These are phyloP conservation scores for Hippophae gyantsensis DNA, from an alignment of 306 rosid genomes.

Conservation along the genomic window DNA sequence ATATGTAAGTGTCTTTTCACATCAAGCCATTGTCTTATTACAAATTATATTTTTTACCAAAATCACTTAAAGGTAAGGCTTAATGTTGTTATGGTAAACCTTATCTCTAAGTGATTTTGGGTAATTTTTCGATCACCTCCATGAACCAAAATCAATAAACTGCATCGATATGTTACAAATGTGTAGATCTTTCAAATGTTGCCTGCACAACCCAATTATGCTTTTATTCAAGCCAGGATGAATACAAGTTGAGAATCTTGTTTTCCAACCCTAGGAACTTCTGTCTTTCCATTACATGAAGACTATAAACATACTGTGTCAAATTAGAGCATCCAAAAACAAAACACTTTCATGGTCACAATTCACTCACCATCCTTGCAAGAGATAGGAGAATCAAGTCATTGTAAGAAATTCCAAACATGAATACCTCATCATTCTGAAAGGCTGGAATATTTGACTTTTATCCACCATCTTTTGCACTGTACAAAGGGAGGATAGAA, in stretches of 20 bases:
- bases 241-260: conserved; percentile 72
- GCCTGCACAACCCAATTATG: conserved; percentile 57
- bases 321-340: conserved; percentile 52
- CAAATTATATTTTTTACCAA: not conserved
- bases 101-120: too few species aligned
- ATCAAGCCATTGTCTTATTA: too few species aligned
- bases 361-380: conserved; percentile 58
- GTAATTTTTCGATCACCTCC: conserved; percentile 34
- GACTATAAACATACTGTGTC: conserved; percentile 64
- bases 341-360: conserved; percentile 71
- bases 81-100: too few species aligned
- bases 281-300: conserved; percentile 83
- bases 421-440: conserved; percentile 57
- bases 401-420: conserved; percentile 56
- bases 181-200: conserved; percentile 57
- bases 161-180: conserved; percentile 67
- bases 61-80: too few species aligned
- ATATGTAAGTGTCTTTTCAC: too few species aligned
- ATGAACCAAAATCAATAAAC: conserved; percentile 64
- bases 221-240: conserved; percentile 73
- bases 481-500: conserved; percentile 42
- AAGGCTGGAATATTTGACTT: conserved; percentile 19
- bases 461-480: conserved; percentile 36
- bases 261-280: conserved; percentile 60
- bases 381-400: conserved; percentile 66